These are phyloP conservation scores for Closterium sp. DNA, from an alignment of 139 green algal genomes.

Conservation along the genomic window DNA sequence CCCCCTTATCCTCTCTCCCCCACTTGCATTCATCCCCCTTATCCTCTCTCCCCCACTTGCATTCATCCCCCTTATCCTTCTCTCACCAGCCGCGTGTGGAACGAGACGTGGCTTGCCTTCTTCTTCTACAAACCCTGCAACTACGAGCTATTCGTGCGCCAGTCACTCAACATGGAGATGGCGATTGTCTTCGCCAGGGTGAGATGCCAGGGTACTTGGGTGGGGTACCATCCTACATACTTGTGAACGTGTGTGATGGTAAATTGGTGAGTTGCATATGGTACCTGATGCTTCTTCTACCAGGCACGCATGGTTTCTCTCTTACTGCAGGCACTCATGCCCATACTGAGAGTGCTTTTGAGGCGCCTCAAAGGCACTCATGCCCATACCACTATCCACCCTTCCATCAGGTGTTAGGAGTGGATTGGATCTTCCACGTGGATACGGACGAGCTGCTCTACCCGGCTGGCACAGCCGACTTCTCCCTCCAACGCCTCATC, in stretches of 20 bases:
- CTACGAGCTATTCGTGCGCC: slow-evolving; percentile 82
- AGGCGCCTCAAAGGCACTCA: neutral
- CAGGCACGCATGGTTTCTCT: neutral
- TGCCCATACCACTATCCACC: neutral
- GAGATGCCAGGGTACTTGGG: neutral
- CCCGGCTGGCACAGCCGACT: slow-evolving; percentile 61
- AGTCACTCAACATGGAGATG: slow-evolving; percentile 81
- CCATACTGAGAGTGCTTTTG: neutral
- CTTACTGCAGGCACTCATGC: neutral
- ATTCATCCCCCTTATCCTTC: neutral
- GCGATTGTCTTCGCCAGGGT: slow-evolving; percentile 66
- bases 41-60: neutral
- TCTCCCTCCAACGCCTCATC: slow-evolving; percentile 61
- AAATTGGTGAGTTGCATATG: neutral
- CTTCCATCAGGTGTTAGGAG: slow-evolving; percentile 30
- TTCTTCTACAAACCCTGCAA: slow-evolving; percentile 89
- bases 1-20: neutral
- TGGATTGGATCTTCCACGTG: slow-evolving; percentile 79
- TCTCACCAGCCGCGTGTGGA: slow-evolving; percentile 66
- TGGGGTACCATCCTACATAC: slow-evolving; percentile 5
- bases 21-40: too few relatives aligned
- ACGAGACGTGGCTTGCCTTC: slow-evolving; percentile 76
- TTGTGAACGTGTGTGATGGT: neutral
- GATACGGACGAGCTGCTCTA: slow-evolving; percentile 85
- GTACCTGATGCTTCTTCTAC: neutral